Evolutionary conservation across 2,329 filamentous ascomycete species (phyloP).

Genomic region (Atkinsonella texensis): DNA sequence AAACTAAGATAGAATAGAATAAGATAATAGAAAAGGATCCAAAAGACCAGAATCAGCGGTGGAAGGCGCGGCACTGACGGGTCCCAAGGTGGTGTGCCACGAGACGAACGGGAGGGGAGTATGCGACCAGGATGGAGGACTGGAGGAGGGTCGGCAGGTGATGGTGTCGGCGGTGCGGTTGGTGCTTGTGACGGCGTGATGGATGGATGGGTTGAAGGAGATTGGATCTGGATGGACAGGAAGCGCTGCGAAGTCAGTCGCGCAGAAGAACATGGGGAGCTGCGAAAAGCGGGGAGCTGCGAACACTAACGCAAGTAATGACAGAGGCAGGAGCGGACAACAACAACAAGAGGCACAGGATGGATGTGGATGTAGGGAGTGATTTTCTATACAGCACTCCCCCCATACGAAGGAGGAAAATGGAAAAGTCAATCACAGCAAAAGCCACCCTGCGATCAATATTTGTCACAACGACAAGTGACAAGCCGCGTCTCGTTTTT

Average conservation of each 20-base stretch:
- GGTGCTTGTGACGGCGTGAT: not conserved
- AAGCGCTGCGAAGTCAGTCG: not conserved
- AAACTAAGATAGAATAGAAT: not conserved
- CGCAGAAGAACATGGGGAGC: not conserved
- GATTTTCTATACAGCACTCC: too few relatives aligned
- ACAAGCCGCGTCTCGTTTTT: too few relatives aligned
- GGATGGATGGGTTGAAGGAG: slow-evolving; percentile 3
- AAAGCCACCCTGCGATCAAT: not conserved
- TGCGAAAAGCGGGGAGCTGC: not conserved
- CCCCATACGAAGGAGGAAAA: not conserved
- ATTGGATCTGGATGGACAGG: slow-evolving; percentile 1
- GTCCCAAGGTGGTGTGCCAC: slow-evolving; percentile 1
- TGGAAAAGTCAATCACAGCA: not conserved
- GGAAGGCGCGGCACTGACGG: slow-evolving; percentile 1
- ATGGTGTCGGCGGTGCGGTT: not conserved
- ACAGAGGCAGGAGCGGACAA: not conserved
- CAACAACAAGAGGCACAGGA: too few relatives aligned
- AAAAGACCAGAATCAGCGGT: not conserved
- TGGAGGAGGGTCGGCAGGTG: not conserved
- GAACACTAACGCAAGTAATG: not conserved
- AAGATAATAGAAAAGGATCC: not conserved
- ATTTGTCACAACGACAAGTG: not conserved
- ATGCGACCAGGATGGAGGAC: not conserved
- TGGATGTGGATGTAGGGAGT: too few relatives aligned
- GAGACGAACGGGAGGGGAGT: not conserved